phyloP scores from a whole-genome alignment of 768 basidiomycete species.

The Lanmaoa rubissima region DNA sequence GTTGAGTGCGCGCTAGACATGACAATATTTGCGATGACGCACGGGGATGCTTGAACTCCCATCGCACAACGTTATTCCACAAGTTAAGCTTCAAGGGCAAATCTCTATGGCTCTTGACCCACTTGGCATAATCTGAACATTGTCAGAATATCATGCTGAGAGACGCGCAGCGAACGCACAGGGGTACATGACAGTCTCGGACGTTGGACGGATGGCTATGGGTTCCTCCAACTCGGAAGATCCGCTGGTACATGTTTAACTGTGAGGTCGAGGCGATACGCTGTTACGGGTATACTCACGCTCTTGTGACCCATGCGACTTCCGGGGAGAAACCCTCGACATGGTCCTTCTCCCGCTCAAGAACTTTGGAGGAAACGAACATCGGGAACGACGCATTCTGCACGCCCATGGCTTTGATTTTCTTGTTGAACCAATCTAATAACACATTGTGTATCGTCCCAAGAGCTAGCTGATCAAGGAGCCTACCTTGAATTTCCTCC shows the following conservation, averaged over 20 bases:
- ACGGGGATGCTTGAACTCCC: constrained; percentile 99
- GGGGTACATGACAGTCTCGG: constrained; percentile 99
- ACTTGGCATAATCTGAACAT: constrained; percentile 88
- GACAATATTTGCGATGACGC: constrained; percentile 28
- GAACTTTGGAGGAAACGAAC: constrained; percentile 90
- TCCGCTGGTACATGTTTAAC: constrained; percentile 50
- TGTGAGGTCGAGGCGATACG: neutral
- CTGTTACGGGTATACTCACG: constrained; percentile 51
- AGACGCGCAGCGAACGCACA: constrained; percentile 50
- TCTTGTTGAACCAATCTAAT: constrained; percentile 88
- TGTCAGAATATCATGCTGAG: neutral
- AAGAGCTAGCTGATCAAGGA: neutral
- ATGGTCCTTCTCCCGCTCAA: constrained; percentile 97
- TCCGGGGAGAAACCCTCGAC: constrained; percentile 99
- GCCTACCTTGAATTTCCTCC: constrained; percentile 89
- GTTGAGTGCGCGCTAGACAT: neutral
- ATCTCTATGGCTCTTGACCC: constrained; percentile 97
- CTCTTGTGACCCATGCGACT: constrained; percentile 99
- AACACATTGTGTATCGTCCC: neutral
- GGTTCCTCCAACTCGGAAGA: constrained; percentile 93
- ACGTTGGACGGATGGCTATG: constrained; percentile 96
- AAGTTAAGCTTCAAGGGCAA: constrained; percentile 96
- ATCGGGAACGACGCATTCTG: constrained; percentile 99
- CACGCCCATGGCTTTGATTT: constrained; percentile 93
- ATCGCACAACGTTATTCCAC: constrained; percentile 99